A percentile compares a stretch with the other conserved stretches of the same genome.
Evolutionary conservation across 495 filamentous ascomycete genomes (phyloP).

Genomic region (Pseudevernia furfuracea): DNA sequence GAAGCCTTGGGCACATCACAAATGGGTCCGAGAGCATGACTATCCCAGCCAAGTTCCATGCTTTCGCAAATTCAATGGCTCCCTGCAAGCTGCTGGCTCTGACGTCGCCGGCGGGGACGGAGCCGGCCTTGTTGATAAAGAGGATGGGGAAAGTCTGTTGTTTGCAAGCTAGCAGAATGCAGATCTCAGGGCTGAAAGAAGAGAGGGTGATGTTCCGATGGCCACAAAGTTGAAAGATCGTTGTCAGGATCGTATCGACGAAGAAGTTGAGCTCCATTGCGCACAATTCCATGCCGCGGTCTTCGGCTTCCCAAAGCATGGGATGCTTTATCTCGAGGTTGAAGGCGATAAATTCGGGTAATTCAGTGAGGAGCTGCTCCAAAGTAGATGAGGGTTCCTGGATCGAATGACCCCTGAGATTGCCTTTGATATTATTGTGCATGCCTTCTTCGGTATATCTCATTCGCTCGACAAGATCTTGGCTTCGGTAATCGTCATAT

Average conservation of each 20-base stretch:
- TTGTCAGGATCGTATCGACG: slow-evolving; percentile 34
- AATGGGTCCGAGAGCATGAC: slow-evolving; percentile 33
- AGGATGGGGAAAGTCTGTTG: slow-evolving; percentile 36
- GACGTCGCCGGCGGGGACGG: slow-evolving; percentile 23
- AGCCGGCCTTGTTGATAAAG: slow-evolving; percentile 36
- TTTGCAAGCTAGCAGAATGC: slow-evolving; percentile 36
- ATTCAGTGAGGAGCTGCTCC: slow-evolving; percentile 30
- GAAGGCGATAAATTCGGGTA: slow-evolving; percentile 32
- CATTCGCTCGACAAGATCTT: slow-evolving; percentile 30
- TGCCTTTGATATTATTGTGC: slow-evolving; percentile 32
- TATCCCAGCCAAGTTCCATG: slow-evolving; percentile 34
- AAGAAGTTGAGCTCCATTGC: slow-evolving; percentile 39
- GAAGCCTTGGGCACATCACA: slow-evolving; percentile 32
- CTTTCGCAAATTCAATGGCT: slow-evolving; percentile 35
- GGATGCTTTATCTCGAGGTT: slow-evolving; percentile 39
- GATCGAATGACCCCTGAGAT: slow-evolving; percentile 33
- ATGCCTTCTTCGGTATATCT: slow-evolving; percentile 34
- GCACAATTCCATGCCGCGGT: slow-evolving; percentile 30
- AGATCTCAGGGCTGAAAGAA: slow-evolving; percentile 40
- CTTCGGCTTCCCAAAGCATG: slow-evolving; percentile 36
- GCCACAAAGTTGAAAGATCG: slow-evolving; percentile 23
- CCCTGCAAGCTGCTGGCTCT: slow-evolving; percentile 32
- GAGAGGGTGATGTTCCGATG: slow-evolving; percentile 35
- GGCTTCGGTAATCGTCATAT: slow-evolving; percentile 7
- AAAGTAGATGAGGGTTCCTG: slow-evolving; percentile 35